Base-by-base conservation (phyloP, 306 rosid species). In the Medicago ruthenica region DNA sequence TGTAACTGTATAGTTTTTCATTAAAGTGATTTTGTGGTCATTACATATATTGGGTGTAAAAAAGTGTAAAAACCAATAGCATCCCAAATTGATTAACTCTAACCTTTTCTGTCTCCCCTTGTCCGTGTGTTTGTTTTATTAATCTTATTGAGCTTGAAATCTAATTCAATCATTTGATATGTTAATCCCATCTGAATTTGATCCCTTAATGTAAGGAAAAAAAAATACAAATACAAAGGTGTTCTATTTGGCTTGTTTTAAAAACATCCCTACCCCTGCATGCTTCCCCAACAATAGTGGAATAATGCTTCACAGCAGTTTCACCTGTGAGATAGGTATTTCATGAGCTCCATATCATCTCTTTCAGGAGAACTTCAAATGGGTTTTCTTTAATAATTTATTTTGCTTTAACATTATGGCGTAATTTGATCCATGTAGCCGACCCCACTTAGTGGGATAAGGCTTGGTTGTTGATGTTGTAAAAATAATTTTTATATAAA, bases 401-500 rank as follows among this genome's bases (percentile, higher is more conserved):
- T 51, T 62, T 40, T 76, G 59, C 31, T 64, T 37, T 68, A n/a
- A n/a, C n/a, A n/a, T n/a, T n/a, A n/a, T n/a, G n/a, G n/a, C n/a
- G n/a, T n/a, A n/a, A n/a, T n/a, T n/a, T n/a, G n/a, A n/a, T n/a
- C n/a, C n/a, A n/a, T n/a, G n/a, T n/a, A n/a, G n/a, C n/a, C n/a
- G n/a, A n/a, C n/a, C n/a, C n/a, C n/a, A n/a, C n/a, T n/a, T n/a
- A n/a, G n/a, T n/a, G n/a, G n/a, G n/a, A n/a, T n/a, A n/a, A n/a
- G n/a, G n/a, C n/a, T n/a, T n/a, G n/a, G n/a, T n/a, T n/a, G n/a
- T n/a, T n/a, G n/a, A n/a, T n/a, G n/a, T n/a, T n/a, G n/a, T n/a
- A 40, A 76, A 84, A 27, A 40, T 80, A 20, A 65, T 78, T 65
- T 71, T 42, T 44, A 16, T 61, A 54, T 70, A 48, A 76, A 54